Base-by-base conservation (phyloP, 2,329 filamentous ascomycete species). In the Diaporthe vexans region DNA sequence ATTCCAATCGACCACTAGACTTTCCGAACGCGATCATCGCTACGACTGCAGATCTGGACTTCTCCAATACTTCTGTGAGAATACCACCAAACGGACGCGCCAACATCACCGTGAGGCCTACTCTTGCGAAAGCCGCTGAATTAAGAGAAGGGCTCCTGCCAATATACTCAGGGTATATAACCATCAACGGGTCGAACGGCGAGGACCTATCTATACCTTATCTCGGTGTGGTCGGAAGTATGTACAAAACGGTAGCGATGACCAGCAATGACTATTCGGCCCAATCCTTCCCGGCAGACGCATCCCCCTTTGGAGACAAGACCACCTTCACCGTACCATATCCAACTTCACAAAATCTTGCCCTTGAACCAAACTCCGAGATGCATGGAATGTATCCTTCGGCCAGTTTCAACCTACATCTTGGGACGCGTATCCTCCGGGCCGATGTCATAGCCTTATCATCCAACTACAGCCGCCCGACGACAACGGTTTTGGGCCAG, bases 91-190 rank as follows among this genome's bases (percentile, higher is more conserved):
- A 78, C 10, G 76, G 69, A 19, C 75, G 77, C 7, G 78, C 77
- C 24, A 76, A 79, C 17, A 78, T 83, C 35, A 78, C 77, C 2
- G 77, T 81, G 57, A 78, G 77, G 17, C 79, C 79, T 6, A 81
- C 82, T 1, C 13, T 70, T 17, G 35, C 58, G 15, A 33, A 37
- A 19, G 17, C 24, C 5, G 9, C 35, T 24, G 61, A 15, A 17
- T 48, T 67, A 1, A 77, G 78, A 19, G 74, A 76, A 9, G 76
- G 75, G 1, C 80, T 79, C 7, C 76, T 86, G 29, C 85, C 85
- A 6, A 80, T 87, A 10, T 87, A 86, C 78, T 83, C 83, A 24
- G 86, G 86, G 29, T 86, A 82, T 79, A 79, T 87, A 61, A 79
- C 83, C 17, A 77, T 87, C 69, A 83, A 82, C 52, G 81, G 81